A percentile compares a stretch with the other conserved stretches of the same genome.
phyloP scores from a whole-genome alignment of 2,329 filamentous ascomycete species.

The Cercospora zeina region DNA sequence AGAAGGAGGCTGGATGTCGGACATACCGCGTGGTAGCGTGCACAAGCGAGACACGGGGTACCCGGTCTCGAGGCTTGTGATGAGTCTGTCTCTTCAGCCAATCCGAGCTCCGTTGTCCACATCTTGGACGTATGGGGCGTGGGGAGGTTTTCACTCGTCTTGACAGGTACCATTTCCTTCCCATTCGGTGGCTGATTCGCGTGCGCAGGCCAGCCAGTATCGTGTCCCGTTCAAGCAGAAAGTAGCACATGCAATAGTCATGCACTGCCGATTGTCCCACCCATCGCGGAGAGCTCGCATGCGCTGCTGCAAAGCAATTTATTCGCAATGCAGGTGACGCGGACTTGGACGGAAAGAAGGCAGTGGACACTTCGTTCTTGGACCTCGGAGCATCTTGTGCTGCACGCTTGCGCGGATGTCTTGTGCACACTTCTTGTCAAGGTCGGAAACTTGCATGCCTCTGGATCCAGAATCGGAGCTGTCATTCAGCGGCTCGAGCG shows the following conservation, averaged over 20 bases:
- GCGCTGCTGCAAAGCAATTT: constrained; percentile 16
- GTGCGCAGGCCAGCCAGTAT: not conserved
- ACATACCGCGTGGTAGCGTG: not conserved
- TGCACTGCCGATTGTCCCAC: constrained; percentile 7
- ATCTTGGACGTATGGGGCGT: not conserved
- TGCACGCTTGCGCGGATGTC: constrained; percentile 3
- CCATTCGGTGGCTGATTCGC: not conserved
- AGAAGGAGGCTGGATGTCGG: constrained; percentile 20
- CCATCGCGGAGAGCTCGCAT: constrained; percentile 6
- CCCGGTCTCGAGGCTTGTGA: constrained; percentile 18
- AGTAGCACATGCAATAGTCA: constrained; percentile 1
- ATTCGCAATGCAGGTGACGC: constrained; percentile 11
- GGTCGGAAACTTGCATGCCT: constrained; percentile 19
- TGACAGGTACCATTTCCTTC: not conserved
- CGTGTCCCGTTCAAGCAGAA: not conserved
- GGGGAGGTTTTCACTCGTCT: not conserved
- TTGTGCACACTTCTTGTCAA: constrained; percentile 15
- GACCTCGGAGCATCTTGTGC: not conserved
- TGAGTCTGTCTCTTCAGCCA: not conserved
- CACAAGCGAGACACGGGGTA: constrained; percentile 8
- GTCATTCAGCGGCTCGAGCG: not conserved
- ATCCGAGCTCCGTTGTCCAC: not conserved
- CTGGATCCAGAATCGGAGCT: not conserved
- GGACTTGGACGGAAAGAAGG: not conserved
- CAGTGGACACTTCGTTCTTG: not conserved